phyloP scores from a whole-genome alignment of 83 land plant genomes.

The Picea mariana region DNA sequence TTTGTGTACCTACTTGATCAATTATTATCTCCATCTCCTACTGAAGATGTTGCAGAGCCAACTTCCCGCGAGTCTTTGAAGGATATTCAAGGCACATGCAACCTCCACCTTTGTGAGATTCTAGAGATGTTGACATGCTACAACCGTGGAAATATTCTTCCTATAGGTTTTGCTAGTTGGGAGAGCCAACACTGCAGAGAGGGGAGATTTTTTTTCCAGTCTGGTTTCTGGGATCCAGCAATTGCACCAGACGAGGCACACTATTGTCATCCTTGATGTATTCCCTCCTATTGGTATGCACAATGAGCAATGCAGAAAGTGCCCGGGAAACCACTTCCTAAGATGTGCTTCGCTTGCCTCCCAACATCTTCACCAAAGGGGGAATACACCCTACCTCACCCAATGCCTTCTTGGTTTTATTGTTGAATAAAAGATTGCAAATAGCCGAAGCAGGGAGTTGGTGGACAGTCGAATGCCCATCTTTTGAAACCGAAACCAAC shows the following conservation, averaged over 20 bases:
- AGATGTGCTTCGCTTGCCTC: constrained; percentile 33
- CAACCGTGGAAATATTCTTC: constrained; percentile 54
- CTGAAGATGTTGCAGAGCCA: constrained; percentile 44
- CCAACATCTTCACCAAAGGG: constrained; percentile 29
- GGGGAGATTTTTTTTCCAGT: constrained; percentile 41
- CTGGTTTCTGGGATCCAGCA: constrained; percentile 61
- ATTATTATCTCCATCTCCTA: constrained; percentile 39
- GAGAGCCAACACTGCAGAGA: constrained; percentile 55
- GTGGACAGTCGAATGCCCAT: constrained; percentile 32
- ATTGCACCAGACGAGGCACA: constrained; percentile 51
- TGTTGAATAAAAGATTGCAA: not conserved
- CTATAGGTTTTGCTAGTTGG: constrained; percentile 49
- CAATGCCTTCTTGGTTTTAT: constrained; percentile 37
- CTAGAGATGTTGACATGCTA: constrained; percentile 6
- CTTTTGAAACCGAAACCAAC: constrained; percentile 38
- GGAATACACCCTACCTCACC: constrained; percentile 53
- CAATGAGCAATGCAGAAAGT: constrained; percentile 46
- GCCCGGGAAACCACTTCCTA: constrained; percentile 57
- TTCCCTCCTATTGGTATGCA: constrained; percentile 57
- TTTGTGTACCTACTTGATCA: not conserved
- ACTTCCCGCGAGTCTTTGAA: constrained; percentile 29
- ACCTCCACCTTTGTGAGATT: constrained; percentile 54
- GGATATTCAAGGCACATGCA: constrained; percentile 28
- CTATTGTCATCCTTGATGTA: constrained; percentile 69
- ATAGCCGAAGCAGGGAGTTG: constrained; percentile 44